Conservation (phyloP, 2,329 filamentous ascomycete species). For the Esteya vermicola region DNA sequence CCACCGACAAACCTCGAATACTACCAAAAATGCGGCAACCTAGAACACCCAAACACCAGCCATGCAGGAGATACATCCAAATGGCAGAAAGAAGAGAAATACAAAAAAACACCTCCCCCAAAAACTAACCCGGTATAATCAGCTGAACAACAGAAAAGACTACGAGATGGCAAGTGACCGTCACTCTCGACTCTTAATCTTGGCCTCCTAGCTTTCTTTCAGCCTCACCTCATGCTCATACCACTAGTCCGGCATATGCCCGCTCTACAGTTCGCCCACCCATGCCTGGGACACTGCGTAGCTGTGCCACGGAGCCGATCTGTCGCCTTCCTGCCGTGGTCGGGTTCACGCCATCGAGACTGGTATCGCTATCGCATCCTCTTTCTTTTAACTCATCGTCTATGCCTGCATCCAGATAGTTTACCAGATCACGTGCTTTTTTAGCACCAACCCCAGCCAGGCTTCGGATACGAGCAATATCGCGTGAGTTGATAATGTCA, state of each 20-base stretch:
- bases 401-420: constrained; percentile 35
- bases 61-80: not conserved
- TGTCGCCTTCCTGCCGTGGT: constrained; percentile 5
- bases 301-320: constrained; percentile 34
- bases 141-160: too few relatives aligned
- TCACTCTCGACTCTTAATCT: too few relatives aligned
- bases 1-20: too few relatives aligned
- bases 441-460: constrained; percentile 60
- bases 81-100: too few relatives aligned
- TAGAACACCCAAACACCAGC: not conserved
- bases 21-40: not conserved
- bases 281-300: constrained; percentile 41
- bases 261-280: constrained; percentile 41
- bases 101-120: too few relatives aligned
- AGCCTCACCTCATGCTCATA: not conserved
- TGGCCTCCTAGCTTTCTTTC: too few relatives aligned
- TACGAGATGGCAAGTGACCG: too few relatives aligned
- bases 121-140: too few relatives aligned
- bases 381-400: not conserved
- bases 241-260: constrained; percentile 34
- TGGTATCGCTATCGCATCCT: constrained; percentile 11
- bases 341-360: not conserved
- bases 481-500: constrained; percentile 59
- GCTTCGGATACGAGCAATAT: constrained; percentile 48
- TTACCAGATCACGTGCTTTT: constrained; percentile 48